phyloP scores from a whole-genome alignment of 164 flowering plant species.

The Malania oleifera region DNA sequence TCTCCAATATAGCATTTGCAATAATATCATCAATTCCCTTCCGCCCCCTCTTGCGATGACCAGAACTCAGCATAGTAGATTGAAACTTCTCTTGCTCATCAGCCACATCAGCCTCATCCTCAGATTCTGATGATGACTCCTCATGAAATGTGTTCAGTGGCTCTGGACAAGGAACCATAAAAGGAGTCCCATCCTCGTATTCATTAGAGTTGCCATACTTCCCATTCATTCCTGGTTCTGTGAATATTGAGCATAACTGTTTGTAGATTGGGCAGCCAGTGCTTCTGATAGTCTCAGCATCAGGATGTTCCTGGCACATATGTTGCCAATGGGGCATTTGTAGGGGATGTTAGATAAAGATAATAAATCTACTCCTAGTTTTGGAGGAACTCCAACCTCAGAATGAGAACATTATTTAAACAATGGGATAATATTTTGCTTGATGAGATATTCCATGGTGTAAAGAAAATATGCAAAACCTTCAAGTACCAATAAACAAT shows the following conservation, averaged over 20 bases:
- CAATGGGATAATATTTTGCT: too few relatives aligned
- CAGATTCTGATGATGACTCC: constrained; percentile 31
- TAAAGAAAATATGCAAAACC: too few relatives aligned
- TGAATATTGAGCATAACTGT: constrained; percentile 38
- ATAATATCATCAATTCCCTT: constrained; percentile 42
- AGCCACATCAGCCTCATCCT: constrained; percentile 26
- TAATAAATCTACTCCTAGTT: not conserved
- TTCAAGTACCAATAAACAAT: too few relatives aligned
- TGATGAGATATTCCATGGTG: too few relatives aligned
- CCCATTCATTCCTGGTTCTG: constrained; percentile 28
- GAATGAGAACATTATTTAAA: too few relatives aligned
- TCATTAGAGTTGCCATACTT: constrained; percentile 17
- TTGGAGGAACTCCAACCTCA: not conserved
- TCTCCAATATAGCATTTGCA: constrained; percentile 47
- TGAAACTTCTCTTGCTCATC: constrained; percentile 22
- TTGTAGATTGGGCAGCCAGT: constrained; percentile 44
- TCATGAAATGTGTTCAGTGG: constrained; percentile 14
- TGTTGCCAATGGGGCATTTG: not conserved
- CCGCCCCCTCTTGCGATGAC: constrained; percentile 41
- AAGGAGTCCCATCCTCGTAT: constrained; percentile 11
- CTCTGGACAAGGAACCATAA: constrained; percentile 12
- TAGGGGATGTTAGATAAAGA: too few relatives aligned
- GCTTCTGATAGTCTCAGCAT: constrained; percentile 38
- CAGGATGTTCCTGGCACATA: constrained; percentile 41
- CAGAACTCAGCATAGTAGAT: constrained; percentile 9